These are phyloP conservation scores for Claviceps arundinis DNA, from an alignment of 2,329 filamentous ascomycete species.

Conservation along the genomic window DNA sequence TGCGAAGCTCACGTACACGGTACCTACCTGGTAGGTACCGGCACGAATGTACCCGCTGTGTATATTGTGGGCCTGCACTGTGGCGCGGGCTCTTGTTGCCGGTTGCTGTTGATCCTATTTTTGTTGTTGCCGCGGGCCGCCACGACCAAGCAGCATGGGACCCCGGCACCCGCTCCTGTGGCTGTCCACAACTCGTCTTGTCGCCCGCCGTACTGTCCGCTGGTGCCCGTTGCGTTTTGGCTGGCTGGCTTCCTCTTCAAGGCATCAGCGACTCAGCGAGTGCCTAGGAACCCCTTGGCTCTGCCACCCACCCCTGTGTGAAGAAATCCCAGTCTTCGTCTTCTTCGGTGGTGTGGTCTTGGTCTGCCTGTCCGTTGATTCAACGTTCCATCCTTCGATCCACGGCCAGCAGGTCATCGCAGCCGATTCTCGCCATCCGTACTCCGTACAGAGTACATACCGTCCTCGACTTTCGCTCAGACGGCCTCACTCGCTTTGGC, in stretches of 20 bases:
- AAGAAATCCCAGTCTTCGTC: neutral
- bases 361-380: neutral
- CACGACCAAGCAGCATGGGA: too few relatives aligned
- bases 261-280: too few relatives aligned
- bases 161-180: too few relatives aligned
- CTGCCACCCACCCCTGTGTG: neutral
- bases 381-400: neutral
- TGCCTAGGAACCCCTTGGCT: neutral
- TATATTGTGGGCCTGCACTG: too few relatives aligned
- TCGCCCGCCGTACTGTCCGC: too few relatives aligned
- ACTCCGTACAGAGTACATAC: neutral
- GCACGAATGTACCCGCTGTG: too few relatives aligned
- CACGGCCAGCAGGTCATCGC: neutral
- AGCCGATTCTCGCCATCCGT: slow-evolving; percentile 7
- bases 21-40: neutral
- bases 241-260: too few relatives aligned
- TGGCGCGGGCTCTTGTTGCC: too few relatives aligned
- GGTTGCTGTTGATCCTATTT: too few relatives aligned
- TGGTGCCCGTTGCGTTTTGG: too few relatives aligned
- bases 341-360: neutral
- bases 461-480: slow-evolving; percentile 9
- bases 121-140: too few relatives aligned
- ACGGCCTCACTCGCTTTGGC: slow-evolving; percentile 48
- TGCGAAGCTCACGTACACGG: neutral
- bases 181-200: too few relatives aligned